Evolutionary conservation across 106 monocot genomes (phyloP), one percentile per base, ranked within the genome.

Genomic region (Dioscorea zingiberensis): DNA sequence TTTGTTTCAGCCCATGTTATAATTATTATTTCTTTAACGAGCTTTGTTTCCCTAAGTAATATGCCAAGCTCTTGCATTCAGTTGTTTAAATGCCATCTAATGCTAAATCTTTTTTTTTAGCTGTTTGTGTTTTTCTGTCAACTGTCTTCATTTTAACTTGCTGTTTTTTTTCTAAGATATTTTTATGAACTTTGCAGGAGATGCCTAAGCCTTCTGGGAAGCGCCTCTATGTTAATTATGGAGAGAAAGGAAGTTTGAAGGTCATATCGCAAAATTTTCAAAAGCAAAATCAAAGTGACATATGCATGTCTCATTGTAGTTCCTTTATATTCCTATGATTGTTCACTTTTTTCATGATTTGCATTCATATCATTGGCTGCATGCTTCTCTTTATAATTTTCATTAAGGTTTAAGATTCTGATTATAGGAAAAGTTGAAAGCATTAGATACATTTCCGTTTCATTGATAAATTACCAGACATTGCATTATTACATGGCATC

Each of bases 101-200:
- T 16, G 7, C 14, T 19, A 18, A 18, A 51, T 51, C 2, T 28
- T 28, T 27, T 28, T 59, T 59, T 27, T 5, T 25, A 23, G 59
- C 59, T 25, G 13, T 25, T 17, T 59, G 27, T 22, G 4, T 15
- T 28, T 27, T 1, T 15, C 15, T 7, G 26, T 15, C 12, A 28
- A 2, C 5, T 74, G 28, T 48, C 23, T 56, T 27, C 27, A 13
- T 47, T 38, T 64, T 18, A 12, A 38, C 23, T 53, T 27, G 25
- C 15, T 4, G 51, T 51, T 16, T 51, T 15, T 18, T 19, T 51
- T 51, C 49, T 69, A 10, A 60, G 51, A 2, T 25, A n/a, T 15
- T 27, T 45, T 45, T 27, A 26, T 18, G 18, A 30, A 7, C 45
- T 69, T 54, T 76, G 25, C 46, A 69, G 69, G 76, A 70, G 63